Percentiles rank a stretch among this genome's conserved stretches.
These are phyloP conservation scores for Microdochium paspali DNA, from an alignment of 2,329 filamentous ascomycete genomes.

Conservation along the genomic window DNA sequence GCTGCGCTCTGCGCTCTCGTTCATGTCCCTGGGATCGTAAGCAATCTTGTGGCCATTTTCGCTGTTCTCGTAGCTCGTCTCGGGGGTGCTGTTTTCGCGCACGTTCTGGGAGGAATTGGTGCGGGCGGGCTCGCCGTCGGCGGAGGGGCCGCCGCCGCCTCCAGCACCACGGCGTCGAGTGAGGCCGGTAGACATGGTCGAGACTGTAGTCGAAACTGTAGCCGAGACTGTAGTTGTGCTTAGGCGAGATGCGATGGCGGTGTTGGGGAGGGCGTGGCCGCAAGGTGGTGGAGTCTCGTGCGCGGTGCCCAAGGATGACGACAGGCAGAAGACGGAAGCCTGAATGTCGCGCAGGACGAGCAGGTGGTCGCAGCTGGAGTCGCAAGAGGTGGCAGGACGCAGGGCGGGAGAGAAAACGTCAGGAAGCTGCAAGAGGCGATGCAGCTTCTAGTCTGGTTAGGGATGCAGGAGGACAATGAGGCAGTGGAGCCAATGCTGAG, in stretches of 20 bases:
- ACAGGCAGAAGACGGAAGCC: too few species aligned
- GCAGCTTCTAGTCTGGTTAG: background rate
- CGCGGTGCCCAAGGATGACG: too few species aligned
- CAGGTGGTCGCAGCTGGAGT: background rate
- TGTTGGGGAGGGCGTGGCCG: background rate
- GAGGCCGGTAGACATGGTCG: conserved; percentile 41
- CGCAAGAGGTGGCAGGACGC: background rate
- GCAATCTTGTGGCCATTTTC: conserved; percentile 99
- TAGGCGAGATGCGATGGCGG: background rate
- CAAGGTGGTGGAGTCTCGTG: too few species aligned
- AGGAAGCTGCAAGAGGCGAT: background rate
- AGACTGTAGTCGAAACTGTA: too few species aligned
- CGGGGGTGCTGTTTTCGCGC: conserved; percentile 42
- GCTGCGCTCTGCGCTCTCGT: conserved; percentile 88
- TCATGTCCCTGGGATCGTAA: conserved; percentile 94
- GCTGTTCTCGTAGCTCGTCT: conserved; percentile 82
- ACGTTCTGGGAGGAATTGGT: conserved; percentile 46
- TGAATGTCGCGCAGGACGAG: background rate
- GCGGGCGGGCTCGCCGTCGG: conserved; percentile 45
- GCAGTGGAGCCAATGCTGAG: background rate
- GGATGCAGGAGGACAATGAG: background rate
- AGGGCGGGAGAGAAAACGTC: background rate
- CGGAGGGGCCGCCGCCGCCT: conserved; percentile 34
- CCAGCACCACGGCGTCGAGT: conserved; percentile 63
- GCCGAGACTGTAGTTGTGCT: too few species aligned